Base-by-base conservation (phyloP, 129 eudicot genomes). In the Gnaphalium uliginosum region DNA sequence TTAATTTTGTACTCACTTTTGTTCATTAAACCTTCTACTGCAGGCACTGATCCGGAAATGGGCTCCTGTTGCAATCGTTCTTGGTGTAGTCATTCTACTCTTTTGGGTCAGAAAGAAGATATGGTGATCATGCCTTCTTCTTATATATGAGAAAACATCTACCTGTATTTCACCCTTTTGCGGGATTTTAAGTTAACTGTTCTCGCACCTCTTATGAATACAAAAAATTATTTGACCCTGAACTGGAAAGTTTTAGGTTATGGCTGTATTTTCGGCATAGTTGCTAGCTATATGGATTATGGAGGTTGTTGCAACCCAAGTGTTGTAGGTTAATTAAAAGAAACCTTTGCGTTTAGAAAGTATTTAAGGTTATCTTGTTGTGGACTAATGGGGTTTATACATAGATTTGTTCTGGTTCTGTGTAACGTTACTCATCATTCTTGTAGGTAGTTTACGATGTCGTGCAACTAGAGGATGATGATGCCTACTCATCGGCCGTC, bases 61-160 rank as follows among this genome's bases (percentile, higher is more conserved):
- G 87, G 99, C 97, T 19, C 97, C 99, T 10, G 97, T 94, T 68
- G 98, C 92, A 57, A 88, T 94, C 81, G 97, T 94, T 24, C 68
- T 91, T 69, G 97, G 90, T 77, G 87, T 94, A 18, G 97, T 94
- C 66, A 24, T 84, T 78, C 84, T 94, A 66, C 99, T 91, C 69
- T 82, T 94, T 69, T 94, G 96, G 93, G 87, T 77, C 64, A 82
- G 68, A 78, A 87, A 83, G 18, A 94, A 89, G 88, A 83, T 94
- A 41, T 94, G 97, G 97, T 94, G 94, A 90, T 83, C 76, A 17
- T 61, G 46, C 24, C 61, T 56, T 19, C 24, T 8, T 19, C n/a
- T 41, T 41, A 41, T 56, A 14, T n/a, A 37, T 50, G 68, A 37
- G 59, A 71, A 41, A 43, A 43, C 71, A 69, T 58, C 22, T 37